Percentiles rank a stretch among this genome's conserved stretches.
phyloP scores from a whole-genome alignment of 1,139 yeast species.

The Saccharomyces hybrid region DNA sequence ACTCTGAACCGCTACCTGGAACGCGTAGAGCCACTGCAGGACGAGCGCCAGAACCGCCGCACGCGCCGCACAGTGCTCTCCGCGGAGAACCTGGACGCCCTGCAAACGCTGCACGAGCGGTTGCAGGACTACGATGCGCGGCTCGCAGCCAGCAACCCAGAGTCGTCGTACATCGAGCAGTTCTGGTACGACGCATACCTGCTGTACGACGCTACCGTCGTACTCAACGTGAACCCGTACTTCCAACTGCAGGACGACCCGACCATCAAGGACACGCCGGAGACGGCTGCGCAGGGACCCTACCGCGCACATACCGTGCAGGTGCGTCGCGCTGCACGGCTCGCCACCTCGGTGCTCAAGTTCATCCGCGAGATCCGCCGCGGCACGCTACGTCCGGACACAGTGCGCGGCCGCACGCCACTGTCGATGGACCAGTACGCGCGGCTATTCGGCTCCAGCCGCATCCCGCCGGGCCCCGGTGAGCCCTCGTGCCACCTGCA shows the following conservation, averaged over 20 bases:
- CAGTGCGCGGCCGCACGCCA: constrained; percentile 51
- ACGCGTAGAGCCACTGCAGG: constrained; percentile 65
- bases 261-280: constrained; percentile 48
- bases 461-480: constrained; percentile 71
- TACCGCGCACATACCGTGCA: constrained; percentile 36
- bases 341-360: constrained; percentile 64
- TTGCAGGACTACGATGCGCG: constrained; percentile 43
- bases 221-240: constrained; percentile 75
- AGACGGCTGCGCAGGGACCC: constrained; percentile 5
- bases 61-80: constrained; percentile 56
- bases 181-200: constrained; percentile 86
- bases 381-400: constrained; percentile 66
- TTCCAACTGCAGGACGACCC: constrained; percentile 84
- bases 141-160: constrained; percentile 50
- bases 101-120: constrained; percentile 9
- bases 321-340: constrained; percentile 67
- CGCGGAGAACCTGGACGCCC: constrained; percentile 47
- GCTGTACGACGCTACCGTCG: constrained; percentile 80
- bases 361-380: constrained; percentile 70
- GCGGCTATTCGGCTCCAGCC: constrained; percentile 70
- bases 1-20: constrained; percentile 50
- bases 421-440: constrained; percentile 85
- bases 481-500: constrained; percentile 57
- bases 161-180: constrained; percentile 76
- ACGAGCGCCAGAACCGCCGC: constrained; percentile 54